Conservation (phyloP, 352 stramenopile genomes). For the Blastocystis sp. region DNA sequence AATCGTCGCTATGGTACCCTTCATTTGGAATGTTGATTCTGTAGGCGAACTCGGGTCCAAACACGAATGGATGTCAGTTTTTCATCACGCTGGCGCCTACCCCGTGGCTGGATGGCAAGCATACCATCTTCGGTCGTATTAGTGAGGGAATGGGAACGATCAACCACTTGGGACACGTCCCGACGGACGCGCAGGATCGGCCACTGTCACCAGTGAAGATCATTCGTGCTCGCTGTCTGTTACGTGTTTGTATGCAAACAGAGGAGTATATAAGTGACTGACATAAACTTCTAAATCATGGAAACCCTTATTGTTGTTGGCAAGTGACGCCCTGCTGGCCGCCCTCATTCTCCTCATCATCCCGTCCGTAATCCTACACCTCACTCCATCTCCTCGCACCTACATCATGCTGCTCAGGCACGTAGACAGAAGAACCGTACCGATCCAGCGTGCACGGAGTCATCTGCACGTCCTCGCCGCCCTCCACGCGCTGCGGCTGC, state of each 20-base stretch:
- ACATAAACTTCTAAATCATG: background rate
- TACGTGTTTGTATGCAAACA: background rate
- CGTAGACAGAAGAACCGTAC: constrained; percentile 77
- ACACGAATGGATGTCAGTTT: constrained; percentile 82
- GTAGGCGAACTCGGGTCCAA: constrained; percentile 75
- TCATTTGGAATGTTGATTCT: background rate
- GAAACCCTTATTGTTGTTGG: constrained; percentile 73
- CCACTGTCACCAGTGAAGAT: constrained; percentile 60
- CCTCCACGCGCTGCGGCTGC: constrained; percentile 62
- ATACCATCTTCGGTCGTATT: constrained; percentile 82
- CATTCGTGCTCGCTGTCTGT: constrained; percentile 45
- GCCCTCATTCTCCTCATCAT: constrained; percentile 68
- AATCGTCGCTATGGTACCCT: constrained; percentile 64
- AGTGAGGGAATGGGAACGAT: constrained; percentile 80
- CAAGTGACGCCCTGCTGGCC: constrained; percentile 65
- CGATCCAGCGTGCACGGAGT: constrained; percentile 69
- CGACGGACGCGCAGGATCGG: constrained; percentile 74
- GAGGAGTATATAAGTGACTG: background rate
- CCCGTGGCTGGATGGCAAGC: constrained; percentile 82
- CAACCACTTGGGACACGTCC: constrained; percentile 76
- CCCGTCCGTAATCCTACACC: constrained; percentile 80
- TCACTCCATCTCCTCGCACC: constrained; percentile 71
- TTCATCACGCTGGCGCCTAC: constrained; percentile 82
- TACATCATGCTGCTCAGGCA: constrained; percentile 63
- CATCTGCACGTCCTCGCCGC: constrained; percentile 63